Conservation (phyloP, 495 filamentous ascomycete species). For the Tuber magnatum region DNA sequence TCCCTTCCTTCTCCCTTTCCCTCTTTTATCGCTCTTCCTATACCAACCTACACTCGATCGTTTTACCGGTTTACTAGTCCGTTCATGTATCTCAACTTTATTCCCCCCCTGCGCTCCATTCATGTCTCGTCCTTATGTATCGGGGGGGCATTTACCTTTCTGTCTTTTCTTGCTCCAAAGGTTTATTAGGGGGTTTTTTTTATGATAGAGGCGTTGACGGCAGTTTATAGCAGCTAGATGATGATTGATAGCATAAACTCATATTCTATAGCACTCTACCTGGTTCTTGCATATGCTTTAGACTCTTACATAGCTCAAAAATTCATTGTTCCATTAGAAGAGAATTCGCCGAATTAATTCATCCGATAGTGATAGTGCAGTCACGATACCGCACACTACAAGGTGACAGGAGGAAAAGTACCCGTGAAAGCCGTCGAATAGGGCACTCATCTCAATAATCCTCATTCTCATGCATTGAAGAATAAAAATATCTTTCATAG, state of each 20-base stretch:
- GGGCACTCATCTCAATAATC: not conserved
- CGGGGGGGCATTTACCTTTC: not conserved
- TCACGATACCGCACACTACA: not conserved
- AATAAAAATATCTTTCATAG: not conserved
- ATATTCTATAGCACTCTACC: not conserved
- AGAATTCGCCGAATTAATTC: not conserved
- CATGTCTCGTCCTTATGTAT: not conserved
- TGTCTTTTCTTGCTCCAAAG: not conserved
- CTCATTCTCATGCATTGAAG: not conserved
- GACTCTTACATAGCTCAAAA: not conserved
- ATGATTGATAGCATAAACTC: not conserved
- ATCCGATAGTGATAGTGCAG: not conserved
- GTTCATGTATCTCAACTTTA: not conserved
- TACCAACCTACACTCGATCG: not conserved
- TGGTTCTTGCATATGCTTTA: not conserved
- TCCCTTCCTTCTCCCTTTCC: not conserved
- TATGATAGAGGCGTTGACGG: not conserved
- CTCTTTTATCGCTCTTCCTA: not conserved
- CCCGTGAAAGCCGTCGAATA: not conserved
- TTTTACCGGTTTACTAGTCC: not conserved
- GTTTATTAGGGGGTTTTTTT: not conserved
- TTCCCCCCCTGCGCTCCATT: not conserved
- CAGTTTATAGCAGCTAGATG: not conserved
- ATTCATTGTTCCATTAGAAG: not conserved
- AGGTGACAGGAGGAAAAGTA: not conserved